phyloP scores from a whole-genome alignment of 108 stramenopile genomes.

The Seminavis robusta region DNA sequence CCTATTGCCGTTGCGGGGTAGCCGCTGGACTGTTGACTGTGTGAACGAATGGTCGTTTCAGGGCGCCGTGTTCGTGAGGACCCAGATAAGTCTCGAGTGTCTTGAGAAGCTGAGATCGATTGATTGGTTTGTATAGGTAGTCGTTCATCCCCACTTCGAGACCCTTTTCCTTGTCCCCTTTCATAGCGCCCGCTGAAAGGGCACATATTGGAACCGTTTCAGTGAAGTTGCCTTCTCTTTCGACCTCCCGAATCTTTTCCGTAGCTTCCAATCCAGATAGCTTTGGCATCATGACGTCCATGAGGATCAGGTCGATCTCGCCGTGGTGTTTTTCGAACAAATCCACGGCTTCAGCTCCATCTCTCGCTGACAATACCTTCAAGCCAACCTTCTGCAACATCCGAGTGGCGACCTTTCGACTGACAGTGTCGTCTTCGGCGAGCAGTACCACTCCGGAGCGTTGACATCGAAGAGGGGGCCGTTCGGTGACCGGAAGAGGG shows the following conservation, averaged over 20 bases:
- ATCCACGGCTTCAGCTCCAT: constrained; percentile 26
- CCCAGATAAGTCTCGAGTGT: constrained; percentile 1
- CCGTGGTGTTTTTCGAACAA: background rate
- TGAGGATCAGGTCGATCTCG: constrained; percentile 19
- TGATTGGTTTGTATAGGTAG: constrained; percentile 26
- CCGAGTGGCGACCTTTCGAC: constrained; percentile 15
- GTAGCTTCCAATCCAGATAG: constrained; percentile 23
- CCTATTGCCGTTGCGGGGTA: too few species aligned
- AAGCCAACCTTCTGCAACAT: constrained; percentile 23
- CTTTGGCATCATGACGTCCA: constrained; percentile 30
- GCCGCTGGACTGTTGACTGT: too few species aligned
- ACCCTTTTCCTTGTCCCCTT: constrained; percentile 18
- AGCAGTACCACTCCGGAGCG: constrained; percentile 15
- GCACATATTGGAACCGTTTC: constrained; percentile 18
- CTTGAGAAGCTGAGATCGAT: background rate
- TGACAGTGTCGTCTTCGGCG: constrained; percentile 32
- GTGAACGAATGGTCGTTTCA: too few species aligned
- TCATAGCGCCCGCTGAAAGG: constrained; percentile 24
- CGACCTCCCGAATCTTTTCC: constrained; percentile 3
- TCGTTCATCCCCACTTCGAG: constrained; percentile 14
- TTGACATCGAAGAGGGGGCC: background rate
- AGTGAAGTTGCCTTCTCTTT: background rate
- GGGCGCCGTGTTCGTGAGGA: too few species aligned
- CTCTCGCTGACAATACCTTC: constrained; percentile 17
- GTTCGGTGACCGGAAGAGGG: background rate